Base-by-base conservation (phyloP, 176 grass and related monocot genomes). In the Olyra latifolia region DNA sequence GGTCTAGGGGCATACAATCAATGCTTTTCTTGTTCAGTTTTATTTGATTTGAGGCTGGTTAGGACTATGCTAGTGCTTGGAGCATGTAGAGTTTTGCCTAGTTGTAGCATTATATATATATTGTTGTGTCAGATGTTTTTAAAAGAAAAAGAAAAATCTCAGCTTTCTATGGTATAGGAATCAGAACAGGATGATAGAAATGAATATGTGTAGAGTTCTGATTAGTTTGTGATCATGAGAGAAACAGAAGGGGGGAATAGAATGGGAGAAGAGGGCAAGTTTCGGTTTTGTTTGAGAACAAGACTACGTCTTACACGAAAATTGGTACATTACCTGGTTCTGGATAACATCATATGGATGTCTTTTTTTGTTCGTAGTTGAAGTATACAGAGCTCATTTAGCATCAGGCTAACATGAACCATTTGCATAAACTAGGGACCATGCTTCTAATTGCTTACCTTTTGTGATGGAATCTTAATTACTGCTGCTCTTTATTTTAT, bases 401-500 rank as follows among this genome's bases (percentile, higher is more conserved):
- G 17, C 79, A 24, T 82, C 17, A 48, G 23, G 7, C 3, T 3
- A 7, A 4, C 9, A 39, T 22, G 11, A 29, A 45, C 46, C 2
- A n/a, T 5, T 13, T 71, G 41, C 11, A 23, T 4, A 38, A 25
- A 76, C 12, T 48, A 29, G 23, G 13, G 47, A 8, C 50, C 46
- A 52, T 83, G 42, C 28, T 53, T 53, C 10, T 52, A 2, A 8
- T 67, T 62, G n/a, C 17, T n/a, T 62, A 17, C 66, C 52, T 59
- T 70, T 20, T 40, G 27, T 49, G 7, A 39, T 49, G 1, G 0
- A 77, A 13, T 24, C 57, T 60, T 28, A 6, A 22, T 72, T 43
- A 23, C 65, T 38, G 17, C 10, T 74, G 5, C 6, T 67, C 35
- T 54, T 79, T 79, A 78, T 43, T 73, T 49, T 66, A 49, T 29